Conservation (phyloP, 371 early-diverging fungal species). For the Mucor plumbeus region DNA sequence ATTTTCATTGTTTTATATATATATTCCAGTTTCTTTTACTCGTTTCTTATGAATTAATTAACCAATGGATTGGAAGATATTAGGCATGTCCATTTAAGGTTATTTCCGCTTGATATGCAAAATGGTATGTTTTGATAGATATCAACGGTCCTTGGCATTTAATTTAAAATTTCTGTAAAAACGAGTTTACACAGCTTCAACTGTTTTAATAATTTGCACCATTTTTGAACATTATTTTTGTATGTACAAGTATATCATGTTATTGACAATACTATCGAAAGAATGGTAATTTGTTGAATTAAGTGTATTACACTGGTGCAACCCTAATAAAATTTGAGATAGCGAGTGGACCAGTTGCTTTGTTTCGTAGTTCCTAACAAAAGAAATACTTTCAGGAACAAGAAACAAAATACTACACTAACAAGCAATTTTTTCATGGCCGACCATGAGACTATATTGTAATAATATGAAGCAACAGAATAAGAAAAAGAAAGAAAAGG, state of each 20-base stretch:
- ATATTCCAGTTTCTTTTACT: no score
- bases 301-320: neutral
- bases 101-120: conserved; percentile 1
- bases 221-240: no score
- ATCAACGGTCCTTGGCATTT: no score
- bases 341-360: no score
- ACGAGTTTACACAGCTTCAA: no score
- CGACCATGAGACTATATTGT: neutral
- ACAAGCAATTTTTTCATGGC: neutral
- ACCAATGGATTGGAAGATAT: neutral
- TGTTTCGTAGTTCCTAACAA: neutral
- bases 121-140: no score
- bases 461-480: neutral
- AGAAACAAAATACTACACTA: neutral
- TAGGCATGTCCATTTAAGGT: neutral
- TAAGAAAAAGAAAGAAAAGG: neutral
- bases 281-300: no score
- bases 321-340: neutral
- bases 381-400: neutral
- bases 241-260: no score
- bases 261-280: neutral
- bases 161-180: no score
- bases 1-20: no score
- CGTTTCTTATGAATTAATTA: no score
- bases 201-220: no score